A percentile compares a stretch with the other conserved stretches of the same genome.
These are phyloP conservation scores for Aspergillus sclerotioniger DNA, from an alignment of 495 filamentous ascomycete genomes.

Conservation along the genomic window DNA sequence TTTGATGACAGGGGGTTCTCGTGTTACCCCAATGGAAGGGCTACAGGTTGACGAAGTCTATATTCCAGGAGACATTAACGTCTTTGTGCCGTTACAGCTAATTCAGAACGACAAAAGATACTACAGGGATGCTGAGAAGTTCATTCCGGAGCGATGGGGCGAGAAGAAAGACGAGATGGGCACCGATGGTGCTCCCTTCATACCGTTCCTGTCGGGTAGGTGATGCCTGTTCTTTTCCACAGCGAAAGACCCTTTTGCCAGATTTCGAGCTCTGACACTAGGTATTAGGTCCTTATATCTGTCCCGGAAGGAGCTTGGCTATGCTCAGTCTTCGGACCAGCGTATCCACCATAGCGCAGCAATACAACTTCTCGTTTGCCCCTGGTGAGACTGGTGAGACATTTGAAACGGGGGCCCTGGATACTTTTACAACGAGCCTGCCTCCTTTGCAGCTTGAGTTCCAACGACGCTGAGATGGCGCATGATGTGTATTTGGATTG, in stretches of 20 bases:
- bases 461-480: neutral
- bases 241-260: neutral
- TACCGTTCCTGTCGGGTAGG: conserved; percentile 47
- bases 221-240: conserved; percentile 14
- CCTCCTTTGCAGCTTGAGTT: conserved; percentile 16
- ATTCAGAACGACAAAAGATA: conserved; percentile 34
- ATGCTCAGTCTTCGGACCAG: conserved; percentile 23
- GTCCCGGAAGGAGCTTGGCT: conserved; percentile 28
- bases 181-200: conserved; percentile 42
- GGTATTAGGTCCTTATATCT: conserved; percentile 23
- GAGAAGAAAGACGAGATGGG: conserved; percentile 42
- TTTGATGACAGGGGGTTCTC: conserved; percentile 33
- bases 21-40: conserved; percentile 44
- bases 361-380: conserved; percentile 24
- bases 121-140: conserved; percentile 36
- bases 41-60: conserved; percentile 40
- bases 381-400: conserved; percentile 18
- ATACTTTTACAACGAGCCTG: conserved; percentile 17
- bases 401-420: conserved; percentile 14
- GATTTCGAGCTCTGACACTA: conserved; percentile 3
- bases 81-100: conserved; percentile 34
- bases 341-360: conserved; percentile 14
- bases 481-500: too few relatives aligned
- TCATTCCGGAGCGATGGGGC: conserved; percentile 57
- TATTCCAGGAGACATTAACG: conserved; percentile 42